Conservation (phyloP, 2,329 filamentous ascomycete species). For the Achaetomium macrosporum region DNA sequence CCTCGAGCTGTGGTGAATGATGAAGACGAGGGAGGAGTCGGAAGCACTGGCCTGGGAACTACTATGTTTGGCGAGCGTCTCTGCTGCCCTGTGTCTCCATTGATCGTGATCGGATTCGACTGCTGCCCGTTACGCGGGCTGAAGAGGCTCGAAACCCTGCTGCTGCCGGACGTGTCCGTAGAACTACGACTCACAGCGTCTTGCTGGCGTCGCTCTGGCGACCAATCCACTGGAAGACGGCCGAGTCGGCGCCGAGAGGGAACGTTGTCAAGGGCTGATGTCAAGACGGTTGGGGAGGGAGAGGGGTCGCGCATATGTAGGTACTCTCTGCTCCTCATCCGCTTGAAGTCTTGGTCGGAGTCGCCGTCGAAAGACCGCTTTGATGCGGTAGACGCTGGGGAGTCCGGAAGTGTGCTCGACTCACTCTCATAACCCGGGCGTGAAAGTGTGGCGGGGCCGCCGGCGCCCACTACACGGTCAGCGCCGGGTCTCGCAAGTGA, state of each 20-base stretch:
- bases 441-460: neutral
- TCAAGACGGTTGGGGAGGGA: neutral
- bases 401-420: neutral
- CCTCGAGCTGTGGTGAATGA: no score
- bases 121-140: conserved; percentile 24
- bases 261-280: conserved; percentile 15
- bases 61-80: neutral
- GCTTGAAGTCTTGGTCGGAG: conserved; percentile 9
- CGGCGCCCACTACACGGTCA: no score
- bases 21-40: neutral
- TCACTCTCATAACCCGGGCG: neutral
- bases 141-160: conserved; percentile 32
- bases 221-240: neutral
- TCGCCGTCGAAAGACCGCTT: conserved; percentile 16
- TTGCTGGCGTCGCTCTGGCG: neutral
- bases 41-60: neutral
- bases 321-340: neutral
- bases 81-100: conserved; percentile 12
- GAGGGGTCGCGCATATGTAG: neutral
- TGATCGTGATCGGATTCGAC: conserved; percentile 32
- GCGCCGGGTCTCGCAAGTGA: neutral
- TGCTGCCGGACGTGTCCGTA: conserved; percentile 26
- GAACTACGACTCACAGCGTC: conserved; percentile 19
- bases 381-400: conserved; percentile 2
- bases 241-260: conserved; percentile 10